phyloP scores from a whole-genome alignment of 371 early-diverging fungal species.

The Caulochytrium protostelioides region DNA sequence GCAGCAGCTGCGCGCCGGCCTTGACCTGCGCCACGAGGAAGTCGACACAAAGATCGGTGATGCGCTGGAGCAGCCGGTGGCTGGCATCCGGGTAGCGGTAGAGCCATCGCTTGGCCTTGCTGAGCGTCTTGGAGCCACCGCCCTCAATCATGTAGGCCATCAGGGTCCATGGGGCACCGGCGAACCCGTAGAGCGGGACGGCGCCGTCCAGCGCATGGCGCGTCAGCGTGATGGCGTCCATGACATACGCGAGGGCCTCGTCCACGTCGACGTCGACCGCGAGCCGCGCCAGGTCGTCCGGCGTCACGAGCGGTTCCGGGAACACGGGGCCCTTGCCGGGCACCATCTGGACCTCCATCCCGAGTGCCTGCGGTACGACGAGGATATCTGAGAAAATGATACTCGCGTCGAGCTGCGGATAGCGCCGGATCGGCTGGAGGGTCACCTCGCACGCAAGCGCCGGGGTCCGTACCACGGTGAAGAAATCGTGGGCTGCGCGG shows the following conservation, averaged over 20 bases:
- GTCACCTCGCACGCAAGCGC: constrained; percentile 84
- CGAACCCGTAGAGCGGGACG: constrained; percentile 84
- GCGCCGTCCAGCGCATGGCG: constrained; percentile 61
- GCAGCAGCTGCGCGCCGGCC: constrained; percentile 88
- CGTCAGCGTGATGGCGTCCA: constrained; percentile 81
- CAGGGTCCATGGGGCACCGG: constrained; percentile 93
- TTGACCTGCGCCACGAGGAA: constrained; percentile 80
- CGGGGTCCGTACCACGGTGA: constrained; percentile 77
- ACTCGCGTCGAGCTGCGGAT: constrained; percentile 74
- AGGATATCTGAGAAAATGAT: constrained; percentile 96
- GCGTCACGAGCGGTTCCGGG: constrained; percentile 52
- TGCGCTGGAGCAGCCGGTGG: constrained; percentile 50
- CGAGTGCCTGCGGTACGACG: constrained; percentile 91
- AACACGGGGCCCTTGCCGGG: constrained; percentile 80
- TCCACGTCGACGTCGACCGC: constrained; percentile 41
- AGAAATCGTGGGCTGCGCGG: constrained; percentile 71
- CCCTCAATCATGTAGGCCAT: constrained; percentile 97
- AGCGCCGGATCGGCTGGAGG: constrained; percentile 86
- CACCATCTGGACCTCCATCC: constrained; percentile 81
- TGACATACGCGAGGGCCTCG: constrained; percentile 68
- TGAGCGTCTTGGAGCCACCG: constrained; percentile 77
- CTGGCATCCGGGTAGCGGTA: constrained; percentile 56
- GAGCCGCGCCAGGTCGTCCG: constrained; percentile 42
- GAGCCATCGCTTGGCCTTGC: constrained; percentile 76
- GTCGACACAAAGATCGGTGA: constrained; percentile 61